phyloP scores from a whole-genome alignment of 2,329 filamentous ascomycete species.

The Sporothrix dimorphospora region DNA sequence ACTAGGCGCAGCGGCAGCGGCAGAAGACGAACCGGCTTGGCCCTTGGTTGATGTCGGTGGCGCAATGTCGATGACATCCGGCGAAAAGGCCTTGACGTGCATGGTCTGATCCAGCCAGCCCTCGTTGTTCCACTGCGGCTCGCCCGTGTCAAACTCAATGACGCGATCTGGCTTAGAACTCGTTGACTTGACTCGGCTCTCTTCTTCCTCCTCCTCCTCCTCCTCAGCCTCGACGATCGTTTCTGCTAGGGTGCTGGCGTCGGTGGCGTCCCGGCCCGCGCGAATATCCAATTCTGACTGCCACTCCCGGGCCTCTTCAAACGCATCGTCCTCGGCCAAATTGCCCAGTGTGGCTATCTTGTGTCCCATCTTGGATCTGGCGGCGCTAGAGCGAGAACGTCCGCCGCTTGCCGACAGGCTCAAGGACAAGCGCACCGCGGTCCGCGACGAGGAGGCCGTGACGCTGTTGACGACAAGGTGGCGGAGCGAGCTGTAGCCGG shows the following conservation, averaged over 20 bases:
- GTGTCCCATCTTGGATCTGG: constrained; percentile 5
- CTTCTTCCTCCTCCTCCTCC: constrained; percentile 7
- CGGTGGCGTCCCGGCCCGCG: not conserved
- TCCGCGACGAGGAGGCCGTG: constrained; percentile 40
- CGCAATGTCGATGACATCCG: constrained; percentile 38
- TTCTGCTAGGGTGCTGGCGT: constrained; percentile 14
- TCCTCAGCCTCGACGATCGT: constrained; percentile 27
- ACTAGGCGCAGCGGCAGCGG: not conserved
- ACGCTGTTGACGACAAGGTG: constrained; percentile 40
- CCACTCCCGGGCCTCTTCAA: constrained; percentile 30
- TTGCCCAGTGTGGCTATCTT: not conserved
- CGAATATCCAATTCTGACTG: not conserved
- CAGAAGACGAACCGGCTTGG: not conserved
- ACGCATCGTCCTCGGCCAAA: constrained; percentile 21
- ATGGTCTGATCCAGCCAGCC: constrained; percentile 41
- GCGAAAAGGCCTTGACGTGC: constrained; percentile 39
- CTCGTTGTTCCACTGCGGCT: constrained; percentile 37
- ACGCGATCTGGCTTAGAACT: not conserved
- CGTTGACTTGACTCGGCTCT: not conserved
- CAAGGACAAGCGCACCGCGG: constrained; percentile 35
- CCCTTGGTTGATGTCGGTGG: not conserved
- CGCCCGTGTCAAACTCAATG: constrained; percentile 34
- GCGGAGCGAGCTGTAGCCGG: constrained; percentile 35
- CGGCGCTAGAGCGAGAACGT: not conserved
- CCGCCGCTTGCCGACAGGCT: constrained; percentile 12